A percentile compares a stretch with the other conserved stretches of the same genome.
These are phyloP conservation scores for Mucor velutinosus DNA, from an alignment of 371 early-diverging fungal species.

Conservation along the genomic window DNA sequence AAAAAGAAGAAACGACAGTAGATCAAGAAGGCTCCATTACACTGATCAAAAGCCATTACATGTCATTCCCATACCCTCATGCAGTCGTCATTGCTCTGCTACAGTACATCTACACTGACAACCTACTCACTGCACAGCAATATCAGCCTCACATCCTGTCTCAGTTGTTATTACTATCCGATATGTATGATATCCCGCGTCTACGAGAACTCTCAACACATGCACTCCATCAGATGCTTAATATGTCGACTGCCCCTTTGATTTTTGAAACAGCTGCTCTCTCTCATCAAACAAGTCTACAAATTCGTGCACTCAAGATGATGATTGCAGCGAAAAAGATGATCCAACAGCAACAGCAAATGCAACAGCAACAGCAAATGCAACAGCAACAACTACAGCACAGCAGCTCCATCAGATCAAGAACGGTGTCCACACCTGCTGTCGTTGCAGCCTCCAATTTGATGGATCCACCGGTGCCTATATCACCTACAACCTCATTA, in stretches of 20 bases:
- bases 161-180: conserved; percentile 58
- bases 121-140: conserved; percentile 59
- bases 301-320: conserved; percentile 55
- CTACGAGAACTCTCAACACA: conserved; percentile 56
- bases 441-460: conserved; percentile 11
- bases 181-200: conserved; percentile 54
- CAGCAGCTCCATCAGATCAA: conserved; percentile 1
- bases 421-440: conserved; percentile 32
- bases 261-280: conserved; percentile 60
- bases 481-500: conserved; percentile 22
- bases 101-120: conserved; percentile 70
- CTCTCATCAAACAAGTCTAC: conserved; percentile 51
- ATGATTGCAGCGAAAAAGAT: conserved; percentile 50
- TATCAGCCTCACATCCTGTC: conserved; percentile 56
- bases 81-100: conserved; percentile 61
- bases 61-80: conserved; percentile 59
- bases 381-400: conserved; percentile 16
- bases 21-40: neutral
- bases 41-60: conserved; percentile 20
- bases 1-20: neutral
- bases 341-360: conserved; percentile 35
- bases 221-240: conserved; percentile 61
- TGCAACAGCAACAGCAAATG: conserved; percentile 25
- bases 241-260: conserved; percentile 59
- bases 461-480: conserved; percentile 6